Conservation (phyloP, 169 alveolate genomes). For the Theileria orientalis region DNA sequence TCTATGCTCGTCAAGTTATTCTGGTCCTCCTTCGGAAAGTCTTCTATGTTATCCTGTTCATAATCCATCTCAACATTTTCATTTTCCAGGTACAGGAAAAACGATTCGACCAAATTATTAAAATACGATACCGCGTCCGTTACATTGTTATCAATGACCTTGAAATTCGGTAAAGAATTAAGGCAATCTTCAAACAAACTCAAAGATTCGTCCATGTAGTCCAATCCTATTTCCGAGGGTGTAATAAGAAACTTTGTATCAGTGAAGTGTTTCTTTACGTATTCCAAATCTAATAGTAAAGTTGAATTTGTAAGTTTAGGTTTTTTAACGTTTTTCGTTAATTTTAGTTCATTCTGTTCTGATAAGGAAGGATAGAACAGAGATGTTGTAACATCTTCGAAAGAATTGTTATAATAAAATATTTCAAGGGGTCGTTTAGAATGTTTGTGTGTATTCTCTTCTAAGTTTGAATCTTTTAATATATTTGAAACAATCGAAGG, state of each 20-base stretch:
- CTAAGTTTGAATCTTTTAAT: neutral
- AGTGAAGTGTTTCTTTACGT: slow-evolving; percentile 2
- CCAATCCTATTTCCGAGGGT: slow-evolving; percentile 16
- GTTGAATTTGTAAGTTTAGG: neutral
- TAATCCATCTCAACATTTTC: slow-evolving; percentile 9
- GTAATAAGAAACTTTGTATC: neutral
- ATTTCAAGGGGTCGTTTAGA: neutral
- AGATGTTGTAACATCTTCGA: neutral
- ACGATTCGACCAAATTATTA: slow-evolving; percentile 9
- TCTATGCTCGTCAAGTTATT: neutral
- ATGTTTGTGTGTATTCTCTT: neutral
- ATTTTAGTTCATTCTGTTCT: slow-evolving; percentile 1
- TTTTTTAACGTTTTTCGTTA: neutral
- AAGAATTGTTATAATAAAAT: neutral
- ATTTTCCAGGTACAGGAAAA: slow-evolving; percentile 12
- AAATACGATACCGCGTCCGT: slow-evolving; percentile 18
- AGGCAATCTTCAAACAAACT: slow-evolving; percentile 10
- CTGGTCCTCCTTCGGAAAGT: neutral
- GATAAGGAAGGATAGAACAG: slow-evolving; percentile 20
- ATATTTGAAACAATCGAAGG: neutral
- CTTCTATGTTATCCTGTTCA: slow-evolving; percentile 15
- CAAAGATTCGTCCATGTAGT: slow-evolving; percentile 22
- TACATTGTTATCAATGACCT: neutral
- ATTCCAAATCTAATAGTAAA: slow-evolving; percentile 6
- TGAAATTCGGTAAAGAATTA: slow-evolving; percentile 12